These are phyloP conservation scores for Ogataea polymorpha DNA, from an alignment of 805 yeast genomes.

Conservation along the genomic window DNA sequence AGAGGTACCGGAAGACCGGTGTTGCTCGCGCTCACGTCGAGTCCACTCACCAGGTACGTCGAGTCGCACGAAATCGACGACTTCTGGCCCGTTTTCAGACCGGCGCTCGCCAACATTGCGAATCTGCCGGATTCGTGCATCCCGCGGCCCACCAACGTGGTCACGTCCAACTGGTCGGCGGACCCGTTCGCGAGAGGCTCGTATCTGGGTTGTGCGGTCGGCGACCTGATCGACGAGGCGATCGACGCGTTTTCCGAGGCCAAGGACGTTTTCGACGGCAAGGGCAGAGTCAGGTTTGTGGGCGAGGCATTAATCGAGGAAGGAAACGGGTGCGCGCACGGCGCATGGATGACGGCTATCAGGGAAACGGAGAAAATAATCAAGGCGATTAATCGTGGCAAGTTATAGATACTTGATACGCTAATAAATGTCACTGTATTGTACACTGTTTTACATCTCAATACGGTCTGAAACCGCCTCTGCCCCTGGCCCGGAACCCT, in stretches of 20 bases:
- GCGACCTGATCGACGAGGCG: slow-evolving; percentile 26
- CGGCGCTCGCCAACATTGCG: slow-evolving; percentile 36
- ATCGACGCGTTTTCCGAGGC: slow-evolving; percentile 39
- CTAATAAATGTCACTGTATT: background rate
- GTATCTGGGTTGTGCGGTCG: slow-evolving; percentile 30
- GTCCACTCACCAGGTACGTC: slow-evolving; percentile 47
- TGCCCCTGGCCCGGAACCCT: slow-evolving; percentile 29
- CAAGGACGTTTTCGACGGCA: slow-evolving; percentile 38
- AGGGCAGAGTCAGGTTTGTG: slow-evolving; percentile 47
- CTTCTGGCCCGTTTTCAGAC: slow-evolving; percentile 46
- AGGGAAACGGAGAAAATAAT: slow-evolving; percentile 41
- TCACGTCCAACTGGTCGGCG: slow-evolving; percentile 45
- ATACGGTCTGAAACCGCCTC: slow-evolving; percentile 35
- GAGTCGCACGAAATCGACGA: slow-evolving; percentile 38
- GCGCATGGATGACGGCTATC: slow-evolving; percentile 50
- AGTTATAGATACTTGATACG: slow-evolving; percentile 15
- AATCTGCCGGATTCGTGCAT: slow-evolving; percentile 21
- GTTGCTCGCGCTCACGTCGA: slow-evolving; percentile 44
- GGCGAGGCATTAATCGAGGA: slow-evolving; percentile 53
- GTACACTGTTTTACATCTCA: slow-evolving; percentile 13
- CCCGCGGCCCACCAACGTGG: slow-evolving; percentile 26
- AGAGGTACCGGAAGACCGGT: slow-evolving; percentile 34
- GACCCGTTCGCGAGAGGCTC: slow-evolving; percentile 54
- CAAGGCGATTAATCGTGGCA: slow-evolving; percentile 22
- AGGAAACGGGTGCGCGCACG: slow-evolving; percentile 59